These are phyloP conservation scores for Capsicum rhomboideum DNA, from an alignment of 257 asterid species.

Conservation along the genomic window DNA sequence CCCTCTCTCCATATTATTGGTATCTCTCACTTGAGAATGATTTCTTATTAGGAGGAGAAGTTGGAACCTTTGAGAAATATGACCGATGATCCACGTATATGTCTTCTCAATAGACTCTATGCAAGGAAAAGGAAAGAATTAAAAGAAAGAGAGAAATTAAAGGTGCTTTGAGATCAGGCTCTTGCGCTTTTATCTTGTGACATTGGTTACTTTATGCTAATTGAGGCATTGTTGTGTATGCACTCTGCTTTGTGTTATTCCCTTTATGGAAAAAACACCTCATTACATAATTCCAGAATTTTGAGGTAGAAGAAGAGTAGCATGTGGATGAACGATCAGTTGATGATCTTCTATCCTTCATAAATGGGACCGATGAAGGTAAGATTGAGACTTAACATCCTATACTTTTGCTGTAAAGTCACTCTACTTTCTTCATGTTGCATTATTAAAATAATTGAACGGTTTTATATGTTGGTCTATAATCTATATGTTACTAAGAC, in stretches of 20 bases:
- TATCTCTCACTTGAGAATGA: not conserved
- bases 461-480: not conserved
- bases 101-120: constrained; percentile 77
- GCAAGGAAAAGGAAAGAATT: constrained; percentile 93
- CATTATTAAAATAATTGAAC: not conserved
- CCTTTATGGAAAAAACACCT: constrained; percentile 13
- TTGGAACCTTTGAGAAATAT: constrained; percentile 90
- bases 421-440: not conserved
- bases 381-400: not conserved
- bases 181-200: not conserved
- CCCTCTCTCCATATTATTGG: not conserved
- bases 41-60: constrained; percentile 71
- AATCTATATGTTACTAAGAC: not conserved
- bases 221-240: not conserved
- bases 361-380: constrained; percentile 77
- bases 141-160: constrained; percentile 64
- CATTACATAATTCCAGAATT: constrained; percentile 40
- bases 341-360: constrained; percentile 90
- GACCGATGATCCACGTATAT: constrained; percentile 89
- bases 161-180: constrained; percentile 40
- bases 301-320: constrained; percentile 71
- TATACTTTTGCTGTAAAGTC: not conserved
- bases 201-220: not conserved
- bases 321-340: constrained; percentile 83
- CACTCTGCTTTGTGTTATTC: constrained; percentile 5